Evolutionary conservation across 345 rosid genomes (phyloP), one percentile per base, ranked within the genome.

Genomic region (Acer campestre): DNA sequence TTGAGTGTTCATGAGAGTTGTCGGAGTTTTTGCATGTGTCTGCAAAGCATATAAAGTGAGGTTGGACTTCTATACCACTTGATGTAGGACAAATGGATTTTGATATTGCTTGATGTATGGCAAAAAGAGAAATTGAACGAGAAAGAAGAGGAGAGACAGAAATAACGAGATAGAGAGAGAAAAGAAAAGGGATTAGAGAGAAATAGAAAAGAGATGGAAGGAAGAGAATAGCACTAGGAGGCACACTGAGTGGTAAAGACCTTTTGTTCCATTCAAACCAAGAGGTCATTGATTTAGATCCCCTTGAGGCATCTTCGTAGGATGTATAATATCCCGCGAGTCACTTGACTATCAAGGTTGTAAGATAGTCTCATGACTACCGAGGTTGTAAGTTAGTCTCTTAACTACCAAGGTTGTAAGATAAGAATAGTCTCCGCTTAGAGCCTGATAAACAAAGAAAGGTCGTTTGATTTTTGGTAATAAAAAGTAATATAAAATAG

Each of bases 41-140:
- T 59, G 23, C 27, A 18, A 59, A 22, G 63, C 27, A 22, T 22
- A 20, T 59, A 22, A 59, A 20, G 7, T 20, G n/a, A 20, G 63
- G 63, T 22, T 59, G 27, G 63, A 20, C 63, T 59, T 27, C 13
- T 20, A n/a, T 6, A 59, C 27, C 63, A 59, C 63, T 59, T 59
- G 12, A 59, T 59, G 63, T 59, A 59, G 58, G 63, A 59, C 27
- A 59, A 59, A 59, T 59, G 63, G 20, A 20, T 59, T 59, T 59
- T 9, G 13, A n/a, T 53, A 53, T 53, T 18, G 3, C 17, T 53
- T 53, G 58, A 53, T 53, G n/a, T 53, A 53, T 6, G 58, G 58
- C n/a, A 17, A 53, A 51, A 53, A 16, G 58, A 53, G 58, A 53
- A 53, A 22, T 22, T n/a, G 27, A 59, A 59, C 22, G 27, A 10